These are phyloP conservation scores for Suhomyces bokatorum DNA, from an alignment of 1,139 yeast species.

Conservation along the genomic window DNA sequence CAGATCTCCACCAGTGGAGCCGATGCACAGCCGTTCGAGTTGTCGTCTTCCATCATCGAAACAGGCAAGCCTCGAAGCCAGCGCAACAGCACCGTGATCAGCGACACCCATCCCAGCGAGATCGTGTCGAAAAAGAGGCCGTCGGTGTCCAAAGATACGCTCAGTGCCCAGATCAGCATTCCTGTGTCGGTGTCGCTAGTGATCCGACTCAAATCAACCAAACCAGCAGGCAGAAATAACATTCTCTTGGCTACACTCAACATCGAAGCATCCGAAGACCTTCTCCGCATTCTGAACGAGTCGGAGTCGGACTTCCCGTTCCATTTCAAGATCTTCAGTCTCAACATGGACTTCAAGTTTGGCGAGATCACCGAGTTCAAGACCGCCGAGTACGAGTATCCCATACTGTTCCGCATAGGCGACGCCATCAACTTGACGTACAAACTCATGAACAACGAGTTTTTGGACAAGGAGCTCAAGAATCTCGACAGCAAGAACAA, in stretches of 20 bases:
- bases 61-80: slow-evolving; percentile 2
- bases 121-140: background rate
- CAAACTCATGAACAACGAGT: slow-evolving; percentile 38
- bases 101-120: background rate
- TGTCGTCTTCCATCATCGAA: slow-evolving; percentile 9
- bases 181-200: slow-evolving; percentile 53
- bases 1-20: slow-evolving; percentile 11
- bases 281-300: slow-evolving; percentile 23
- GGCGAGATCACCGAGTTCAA: slow-evolving; percentile 34
- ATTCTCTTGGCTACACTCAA: slow-evolving; percentile 56
- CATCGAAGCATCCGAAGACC: slow-evolving; percentile 52
- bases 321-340: slow-evolving; percentile 40
- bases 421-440: slow-evolving; percentile 48
- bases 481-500: slow-evolving; percentile 17
- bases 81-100: slow-evolving; percentile 1
- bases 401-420: slow-evolving; percentile 30
- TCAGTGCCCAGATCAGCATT: slow-evolving; percentile 23
- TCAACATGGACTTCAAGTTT: slow-evolving; percentile 41
- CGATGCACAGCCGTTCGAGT: slow-evolving; percentile 6
- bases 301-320: slow-evolving; percentile 17
- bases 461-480: slow-evolving; percentile 24
- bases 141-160: slow-evolving; percentile 5
- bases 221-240: slow-evolving; percentile 57
- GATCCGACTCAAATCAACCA: slow-evolving; percentile 56
- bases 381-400: slow-evolving; percentile 27